phyloP scores from a whole-genome alignment of 345 rosid species.

The Sonneratia alba region DNA sequence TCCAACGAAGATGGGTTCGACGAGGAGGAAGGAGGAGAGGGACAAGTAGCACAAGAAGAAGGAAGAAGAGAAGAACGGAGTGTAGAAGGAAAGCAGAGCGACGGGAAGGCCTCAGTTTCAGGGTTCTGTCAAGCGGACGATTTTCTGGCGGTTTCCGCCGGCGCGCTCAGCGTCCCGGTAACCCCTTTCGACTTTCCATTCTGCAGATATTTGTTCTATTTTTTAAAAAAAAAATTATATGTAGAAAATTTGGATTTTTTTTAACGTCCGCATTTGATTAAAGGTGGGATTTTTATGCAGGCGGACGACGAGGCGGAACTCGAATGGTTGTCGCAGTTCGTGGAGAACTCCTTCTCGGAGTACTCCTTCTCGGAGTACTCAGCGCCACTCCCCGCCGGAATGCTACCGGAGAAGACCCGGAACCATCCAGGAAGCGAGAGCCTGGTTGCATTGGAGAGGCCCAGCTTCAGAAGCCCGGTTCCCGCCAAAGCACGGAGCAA shows the following conservation, averaged over 20 bases:
- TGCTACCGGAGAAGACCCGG: conserved; percentile 20
- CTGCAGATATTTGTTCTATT: not conserved
- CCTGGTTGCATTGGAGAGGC: conserved; percentile 20
- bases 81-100: conserved; percentile 12
- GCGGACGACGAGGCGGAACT: conserved; percentile 61
- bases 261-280: not conserved
- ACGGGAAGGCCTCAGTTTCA: conserved; percentile 7
- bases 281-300: conserved; percentile 30
- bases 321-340: conserved; percentile 85
- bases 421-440: conserved; percentile 7
- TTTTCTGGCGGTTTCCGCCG: conserved; percentile 36
- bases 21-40: conserved; percentile 22
- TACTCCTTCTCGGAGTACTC: conserved; percentile 48
- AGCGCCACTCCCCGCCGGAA: conserved; percentile 31
- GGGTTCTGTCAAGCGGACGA: conserved; percentile 14
- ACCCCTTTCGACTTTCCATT: not conserved
- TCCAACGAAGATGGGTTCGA: conserved; percentile 48
- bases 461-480: conserved; percentile 35
- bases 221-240: not conserved
- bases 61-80: not conserved
- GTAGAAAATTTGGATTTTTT: not conserved
- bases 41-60: conserved; percentile 12
- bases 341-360: conserved; percentile 71
- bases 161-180: conserved; percentile 66
- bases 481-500: conserved; percentile 84